A percentile compares a stretch with the other conserved stretches of the same genome.
Evolutionary conservation across 2,329 filamentous ascomycete genomes (phyloP).

Genomic region (Xylariaceae sp.): DNA sequence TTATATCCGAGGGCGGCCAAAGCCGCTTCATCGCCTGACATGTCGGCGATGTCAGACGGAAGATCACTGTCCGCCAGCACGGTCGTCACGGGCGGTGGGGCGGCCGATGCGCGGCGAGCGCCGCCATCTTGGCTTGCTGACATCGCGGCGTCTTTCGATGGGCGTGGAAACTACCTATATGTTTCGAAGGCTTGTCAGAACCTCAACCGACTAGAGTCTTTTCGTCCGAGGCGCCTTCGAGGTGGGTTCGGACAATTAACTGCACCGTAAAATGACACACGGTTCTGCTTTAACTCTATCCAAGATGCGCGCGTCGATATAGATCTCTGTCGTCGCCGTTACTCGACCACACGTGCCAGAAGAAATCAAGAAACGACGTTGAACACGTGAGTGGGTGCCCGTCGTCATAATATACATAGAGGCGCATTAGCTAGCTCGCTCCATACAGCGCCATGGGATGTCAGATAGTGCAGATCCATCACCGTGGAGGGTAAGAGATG

Average conservation of each 20-base stretch:
- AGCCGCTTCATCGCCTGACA: conserved; percentile 52
- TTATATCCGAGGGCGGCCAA: conserved; percentile 58
- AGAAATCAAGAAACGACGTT: neutral
- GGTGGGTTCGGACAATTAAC: neutral
- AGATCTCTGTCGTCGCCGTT: no score
- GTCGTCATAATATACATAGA: neutral
- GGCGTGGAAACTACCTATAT: neutral
- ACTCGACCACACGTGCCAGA: neutral
- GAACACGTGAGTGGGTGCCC: no score
- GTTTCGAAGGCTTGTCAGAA: neutral
- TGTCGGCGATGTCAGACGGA: conserved; percentile 26
- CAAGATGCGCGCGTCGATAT: neutral
- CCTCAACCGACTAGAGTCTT: neutral
- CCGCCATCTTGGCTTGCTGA: conserved; percentile 39
- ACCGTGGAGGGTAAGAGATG: no score
- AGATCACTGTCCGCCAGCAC: conserved; percentile 26
- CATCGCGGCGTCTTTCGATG: conserved; percentile 1
- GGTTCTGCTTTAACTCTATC: no score
- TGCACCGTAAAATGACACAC: neutral
- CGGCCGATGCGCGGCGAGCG: conserved; percentile 3
- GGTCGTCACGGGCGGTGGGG: conserved; percentile 27
- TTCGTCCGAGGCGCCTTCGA: neutral
- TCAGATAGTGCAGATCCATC: no score
- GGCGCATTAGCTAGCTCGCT: neutral
- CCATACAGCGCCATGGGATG: no score